Conservation (phyloP, 352 stramenopile genomes). For the Phytopythium kandeliae region DNA sequence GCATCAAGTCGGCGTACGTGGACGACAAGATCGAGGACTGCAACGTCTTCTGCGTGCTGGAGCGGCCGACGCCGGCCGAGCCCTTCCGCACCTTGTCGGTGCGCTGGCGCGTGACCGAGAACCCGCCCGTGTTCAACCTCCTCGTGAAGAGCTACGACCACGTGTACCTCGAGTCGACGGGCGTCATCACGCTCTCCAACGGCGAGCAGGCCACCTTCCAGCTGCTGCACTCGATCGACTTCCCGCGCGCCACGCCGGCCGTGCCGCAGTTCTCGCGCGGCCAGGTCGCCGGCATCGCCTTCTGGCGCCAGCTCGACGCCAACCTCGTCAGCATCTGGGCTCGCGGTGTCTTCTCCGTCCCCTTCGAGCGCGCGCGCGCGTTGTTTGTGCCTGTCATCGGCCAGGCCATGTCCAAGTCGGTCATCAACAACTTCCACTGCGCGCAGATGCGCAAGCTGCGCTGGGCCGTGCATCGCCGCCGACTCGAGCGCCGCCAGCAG, state of each 20-base stretch:
- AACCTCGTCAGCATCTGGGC: constrained; percentile 25
- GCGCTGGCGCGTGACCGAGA: constrained; percentile 27
- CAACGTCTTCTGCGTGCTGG: constrained; percentile 27
- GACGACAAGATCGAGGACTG: constrained; percentile 29
- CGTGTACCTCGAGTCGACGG: constrained; percentile 39
- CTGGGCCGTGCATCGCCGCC: constrained; percentile 14
- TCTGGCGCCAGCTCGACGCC: constrained; percentile 17
- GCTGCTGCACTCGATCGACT: constrained; percentile 29
- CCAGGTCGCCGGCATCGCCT: constrained; percentile 23
- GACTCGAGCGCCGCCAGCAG: neutral
- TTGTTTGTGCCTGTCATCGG: constrained; percentile 6
- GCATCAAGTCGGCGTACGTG: constrained; percentile 37
- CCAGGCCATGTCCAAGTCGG: constrained; percentile 6
- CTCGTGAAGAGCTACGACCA: constrained; percentile 41
- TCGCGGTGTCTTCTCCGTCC: constrained; percentile 12
- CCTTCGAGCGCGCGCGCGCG: constrained; percentile 1
- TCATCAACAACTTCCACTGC: constrained; percentile 26
- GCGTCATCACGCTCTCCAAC: constrained; percentile 18
- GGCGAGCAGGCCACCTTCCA: constrained; percentile 35
- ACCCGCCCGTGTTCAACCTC: constrained; percentile 15
- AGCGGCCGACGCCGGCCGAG: constrained; percentile 31
- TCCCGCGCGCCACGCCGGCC: constrained; percentile 15
- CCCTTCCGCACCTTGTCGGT: constrained; percentile 31
- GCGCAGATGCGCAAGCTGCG: constrained; percentile 26
- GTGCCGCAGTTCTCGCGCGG: constrained; percentile 23